phyloP scores from a whole-genome alignment of 495 filamentous ascomycete species.

The Podospora appendiculata region DNA sequence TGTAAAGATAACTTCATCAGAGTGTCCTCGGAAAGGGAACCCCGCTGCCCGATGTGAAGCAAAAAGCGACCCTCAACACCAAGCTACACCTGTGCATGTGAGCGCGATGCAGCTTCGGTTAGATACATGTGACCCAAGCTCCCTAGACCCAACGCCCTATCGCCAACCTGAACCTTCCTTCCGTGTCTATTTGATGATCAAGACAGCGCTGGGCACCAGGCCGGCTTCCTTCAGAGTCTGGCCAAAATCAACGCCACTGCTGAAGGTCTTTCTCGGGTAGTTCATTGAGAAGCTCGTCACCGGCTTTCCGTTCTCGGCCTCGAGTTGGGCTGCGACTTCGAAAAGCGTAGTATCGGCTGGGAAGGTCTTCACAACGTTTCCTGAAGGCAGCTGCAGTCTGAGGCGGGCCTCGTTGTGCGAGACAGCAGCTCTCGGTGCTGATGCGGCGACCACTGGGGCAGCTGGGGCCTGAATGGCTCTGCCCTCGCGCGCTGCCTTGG shows the following conservation, averaged over 20 bases:
- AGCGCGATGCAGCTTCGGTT: too few species aligned
- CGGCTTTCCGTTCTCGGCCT: conserved; percentile 45
- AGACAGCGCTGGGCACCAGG: conserved; percentile 76
- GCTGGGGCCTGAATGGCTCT: conserved; percentile 38
- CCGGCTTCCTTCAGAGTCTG: conserved; percentile 90
- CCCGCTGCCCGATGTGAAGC: too few species aligned
- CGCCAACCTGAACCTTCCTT: background rate
- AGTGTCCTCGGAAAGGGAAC: too few species aligned
- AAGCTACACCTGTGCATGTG: too few species aligned
- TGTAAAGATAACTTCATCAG: too few species aligned
- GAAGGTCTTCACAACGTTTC: conserved; percentile 75
- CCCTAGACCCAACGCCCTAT: background rate
- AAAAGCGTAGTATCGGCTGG: conserved; percentile 84
- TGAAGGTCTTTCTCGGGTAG: conserved; percentile 79
- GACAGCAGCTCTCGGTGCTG: conserved; percentile 26
- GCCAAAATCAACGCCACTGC: conserved; percentile 71
- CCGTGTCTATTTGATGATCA: conserved; percentile 57
- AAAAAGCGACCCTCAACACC: too few species aligned
- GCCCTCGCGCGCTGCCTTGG: conserved; percentile 78
- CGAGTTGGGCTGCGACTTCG: conserved; percentile 74
- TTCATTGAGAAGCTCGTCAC: conserved; percentile 74
- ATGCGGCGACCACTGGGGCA: conserved; percentile 25
- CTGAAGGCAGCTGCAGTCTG: conserved; percentile 65
- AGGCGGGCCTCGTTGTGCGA: conserved; percentile 73
- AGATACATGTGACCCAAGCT: background rate